Evolutionary conservation across 148 eudicot genomes (phyloP), one percentile per base, ranked within the genome.

Genomic region (Cornus suecica): DNA sequence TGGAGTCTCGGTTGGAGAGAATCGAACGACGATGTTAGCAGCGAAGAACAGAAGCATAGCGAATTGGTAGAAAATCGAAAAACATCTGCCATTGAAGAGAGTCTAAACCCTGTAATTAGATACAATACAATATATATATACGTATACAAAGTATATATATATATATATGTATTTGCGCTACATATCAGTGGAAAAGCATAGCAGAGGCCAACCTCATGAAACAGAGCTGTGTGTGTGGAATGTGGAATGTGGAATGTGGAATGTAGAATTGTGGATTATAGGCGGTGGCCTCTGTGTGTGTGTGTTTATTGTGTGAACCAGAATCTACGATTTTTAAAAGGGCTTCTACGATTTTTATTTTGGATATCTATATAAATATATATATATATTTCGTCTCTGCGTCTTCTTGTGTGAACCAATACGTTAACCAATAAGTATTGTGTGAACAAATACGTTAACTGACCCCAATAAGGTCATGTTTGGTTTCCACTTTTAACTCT

Each of bases 81-180:
- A 78, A 81, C 81, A 86, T 84, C 91, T n/a, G 91, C 89, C 91
- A 88, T 88, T 65, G 79, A 68, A 78, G 31, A 13, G 58, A 60
- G 34, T 29, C 45, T 66, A n/a, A 22, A 8, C 54, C 32, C 29
- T 13, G 26, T 20, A 58, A 5, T 22, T 27, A 5, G 26, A 74
- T 64, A 37, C 14, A 18, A 41, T 70, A 28, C 37, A 24, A 22
- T 56, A 31, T 29, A 70, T 27, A 26, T 13, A 48, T 45, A 45
- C 10, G 4, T 48, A 30, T 74, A n/a, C n/a, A n/a, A n/a, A n/a
- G n/a, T 62, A 24, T 73, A 2, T 37, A 22, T 56, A 31, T 29
- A 70, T 27, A 26, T 13, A 48, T 45, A 45, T 45, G 4, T 48
- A 30, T 74, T 65, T 48, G 11, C 14, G 61, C 28, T 63, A 32